These are phyloP conservation scores for Penicillium dipodomyicola DNA, from an alignment of 495 filamentous ascomycete genomes.

Conservation along the genomic window DNA sequence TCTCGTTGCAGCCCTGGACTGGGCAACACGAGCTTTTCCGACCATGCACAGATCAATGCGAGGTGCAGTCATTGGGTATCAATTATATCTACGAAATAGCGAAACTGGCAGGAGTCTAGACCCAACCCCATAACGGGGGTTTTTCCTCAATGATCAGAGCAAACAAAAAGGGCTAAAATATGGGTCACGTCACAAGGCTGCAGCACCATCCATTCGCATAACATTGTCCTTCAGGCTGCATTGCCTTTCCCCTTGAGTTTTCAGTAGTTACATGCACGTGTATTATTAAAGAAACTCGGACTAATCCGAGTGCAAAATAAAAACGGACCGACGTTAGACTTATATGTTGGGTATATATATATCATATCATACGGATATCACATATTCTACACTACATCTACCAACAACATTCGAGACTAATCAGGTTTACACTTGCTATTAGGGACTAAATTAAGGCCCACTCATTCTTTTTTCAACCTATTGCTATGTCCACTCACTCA, in stretches of 20 bases:
- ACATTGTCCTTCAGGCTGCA: neutral
- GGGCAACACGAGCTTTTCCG: neutral
- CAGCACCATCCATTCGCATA: neutral
- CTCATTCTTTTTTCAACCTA: neutral
- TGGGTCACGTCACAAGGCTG: neutral
- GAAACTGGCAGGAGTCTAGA: slow-evolving; percentile 1
- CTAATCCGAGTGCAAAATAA: neutral
- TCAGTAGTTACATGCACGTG: neutral
- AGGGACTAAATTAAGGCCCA: neutral
- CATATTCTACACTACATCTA: neutral
- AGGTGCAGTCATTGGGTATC: neutral
- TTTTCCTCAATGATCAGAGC: neutral
- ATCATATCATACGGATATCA: neutral
- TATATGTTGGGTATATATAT: too few relatives aligned
- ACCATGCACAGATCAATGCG: neutral
- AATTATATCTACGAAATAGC: neutral
- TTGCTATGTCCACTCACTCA: neutral
- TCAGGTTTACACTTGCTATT: neutral
- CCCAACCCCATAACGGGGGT: neutral
- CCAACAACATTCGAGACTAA: neutral
- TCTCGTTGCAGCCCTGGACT: neutral
- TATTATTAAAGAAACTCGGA: neutral
- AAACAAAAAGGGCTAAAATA: neutral
- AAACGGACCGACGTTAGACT: neutral
- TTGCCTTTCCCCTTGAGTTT: neutral